Evolutionary conservation across 345 rosid species (phyloP), one percentile per base, ranked within the genome.

Genomic region (Mallotus nudiflorus): DNA sequence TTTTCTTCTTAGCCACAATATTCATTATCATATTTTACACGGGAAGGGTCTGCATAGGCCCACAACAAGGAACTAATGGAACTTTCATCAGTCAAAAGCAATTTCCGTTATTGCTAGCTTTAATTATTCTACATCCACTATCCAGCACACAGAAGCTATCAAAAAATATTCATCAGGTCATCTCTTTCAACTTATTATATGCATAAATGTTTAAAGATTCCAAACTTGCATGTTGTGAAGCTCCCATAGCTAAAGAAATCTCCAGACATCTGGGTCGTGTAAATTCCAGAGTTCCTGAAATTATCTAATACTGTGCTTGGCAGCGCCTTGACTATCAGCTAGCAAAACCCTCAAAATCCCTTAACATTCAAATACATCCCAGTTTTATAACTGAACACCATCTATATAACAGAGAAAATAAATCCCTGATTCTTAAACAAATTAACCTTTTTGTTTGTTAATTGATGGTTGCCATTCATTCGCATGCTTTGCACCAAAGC

Each of bases 351-450:
- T 18, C 11, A 37, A 56, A 68, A 44, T 57, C 18, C 25, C 56
- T 33, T 11, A 31, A 27, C n/a, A 12, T 18, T 49, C 68, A 49
- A 48, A 49, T 49, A 19, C 68, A 65, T 65, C 27, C 42, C 68
- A n/a, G n/a, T 46, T 18, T 13, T 46, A 65, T 28, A 65, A 48
- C 10, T 15, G 12, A 24, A 16, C 8, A 24, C 33, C 1, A 22
- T 14, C n/a, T n/a, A 5, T 11, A 65, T 29, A 16, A 63, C 35
- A 16, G 20, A 40, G 6, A 29, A 65, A 48, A 49, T 1, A n/a
- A n/a, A n/a, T n/a, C n/a, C 1, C 20, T 7, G 8, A 49, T 33
- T 6, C 24, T 16, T 49, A n/a, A 3, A 18, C 24, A 49, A 16
- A 49, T 3, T 19, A 18, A 8, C 3, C 1, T 6, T 49, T 49